Percentiles rank a stretch among this genome's conserved stretches.
These are phyloP conservation scores for Tolypocladium cylindrosporum DNA, from an alignment of 2,329 filamentous ascomycete genomes.

Conservation along the genomic window DNA sequence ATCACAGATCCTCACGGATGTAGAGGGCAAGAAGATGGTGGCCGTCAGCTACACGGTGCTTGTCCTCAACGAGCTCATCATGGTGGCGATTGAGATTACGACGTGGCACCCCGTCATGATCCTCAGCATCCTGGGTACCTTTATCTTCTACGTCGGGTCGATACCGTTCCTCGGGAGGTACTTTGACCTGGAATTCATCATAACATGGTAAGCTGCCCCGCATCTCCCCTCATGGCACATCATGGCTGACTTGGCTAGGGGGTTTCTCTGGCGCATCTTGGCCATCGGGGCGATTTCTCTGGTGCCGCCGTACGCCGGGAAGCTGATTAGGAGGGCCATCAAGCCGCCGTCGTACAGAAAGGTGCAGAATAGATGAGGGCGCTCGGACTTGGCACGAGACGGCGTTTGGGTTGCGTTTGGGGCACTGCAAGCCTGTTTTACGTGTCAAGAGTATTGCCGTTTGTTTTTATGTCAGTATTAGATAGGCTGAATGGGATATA, in stretches of 20 bases:
- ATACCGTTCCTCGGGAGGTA: constrained; percentile 84
- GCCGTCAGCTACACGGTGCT: constrained; percentile 86
- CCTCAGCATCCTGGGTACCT: constrained; percentile 71
- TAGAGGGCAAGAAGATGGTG: constrained; percentile 68
- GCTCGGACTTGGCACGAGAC: background rate
- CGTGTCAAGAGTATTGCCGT: background rate
- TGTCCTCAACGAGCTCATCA: constrained; percentile 87
- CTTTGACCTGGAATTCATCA: constrained; percentile 73
- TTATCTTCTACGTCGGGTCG: constrained; percentile 67
- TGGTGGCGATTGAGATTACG: constrained; percentile 94
- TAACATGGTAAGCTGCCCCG: constrained; percentile 46
- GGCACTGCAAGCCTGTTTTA: background rate
- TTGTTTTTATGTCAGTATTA: background rate
- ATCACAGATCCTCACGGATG: constrained; percentile 75
- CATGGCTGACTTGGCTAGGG: constrained; percentile 32
- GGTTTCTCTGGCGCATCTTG: constrained; percentile 79
- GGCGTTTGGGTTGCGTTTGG: constrained; percentile 3
- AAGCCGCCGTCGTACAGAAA: constrained; percentile 93
- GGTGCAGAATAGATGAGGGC: constrained; percentile 57
- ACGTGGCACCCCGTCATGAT: constrained; percentile 97
- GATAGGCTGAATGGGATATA: background rate
- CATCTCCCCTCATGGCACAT: background rate
- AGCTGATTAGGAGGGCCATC: constrained; percentile 74
- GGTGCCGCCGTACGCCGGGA: constrained; percentile 78
- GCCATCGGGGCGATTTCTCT: constrained; percentile 74